phyloP scores from a whole-genome alignment of 257 asterid genomes.

The Salvia miltiorrhiza region DNA sequence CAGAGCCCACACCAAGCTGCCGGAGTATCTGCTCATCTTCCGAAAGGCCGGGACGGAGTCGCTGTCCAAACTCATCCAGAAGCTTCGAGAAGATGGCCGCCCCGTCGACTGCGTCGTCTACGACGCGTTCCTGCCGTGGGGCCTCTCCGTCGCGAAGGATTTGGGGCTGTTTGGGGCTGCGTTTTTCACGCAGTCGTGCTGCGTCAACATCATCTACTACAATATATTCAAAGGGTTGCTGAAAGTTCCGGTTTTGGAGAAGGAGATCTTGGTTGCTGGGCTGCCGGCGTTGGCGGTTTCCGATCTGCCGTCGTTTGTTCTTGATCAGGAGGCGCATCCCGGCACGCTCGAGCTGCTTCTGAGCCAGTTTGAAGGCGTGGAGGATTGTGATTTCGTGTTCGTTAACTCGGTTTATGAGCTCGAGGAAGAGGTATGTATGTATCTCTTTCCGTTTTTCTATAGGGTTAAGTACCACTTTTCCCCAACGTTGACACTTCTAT shows the following conservation, averaged over 20 bases:
- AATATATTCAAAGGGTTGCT: not conserved
- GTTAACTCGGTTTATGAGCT: slow-evolving; percentile 28
- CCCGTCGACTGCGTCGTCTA: slow-evolving; percentile 25
- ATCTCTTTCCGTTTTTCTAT: no score
- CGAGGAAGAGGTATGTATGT: slow-evolving; percentile 18
- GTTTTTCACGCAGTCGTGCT: slow-evolving; percentile 21
- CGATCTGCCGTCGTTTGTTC: slow-evolving; percentile 30
- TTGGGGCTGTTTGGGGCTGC: slow-evolving; percentile 15
- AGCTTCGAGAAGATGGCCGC: not conserved
- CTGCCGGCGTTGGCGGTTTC: slow-evolving; percentile 12
- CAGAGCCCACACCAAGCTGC: not conserved
- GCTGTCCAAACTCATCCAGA: slow-evolving; percentile 9
- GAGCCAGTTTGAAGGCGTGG: slow-evolving; percentile 22
- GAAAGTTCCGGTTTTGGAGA: not conserved
- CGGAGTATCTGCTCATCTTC: not conserved
- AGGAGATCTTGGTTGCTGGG: slow-evolving; percentile 4
- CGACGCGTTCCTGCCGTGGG: slow-evolving; percentile 22
- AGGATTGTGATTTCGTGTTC: slow-evolving; percentile 20
- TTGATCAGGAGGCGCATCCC: not conserved
- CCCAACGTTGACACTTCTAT: no score
- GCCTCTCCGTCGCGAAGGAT: slow-evolving; percentile 15
- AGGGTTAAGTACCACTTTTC: no score
- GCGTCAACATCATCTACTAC: slow-evolving; percentile 20
- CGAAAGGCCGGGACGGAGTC: slow-evolving; percentile 15
- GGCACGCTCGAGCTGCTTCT: slow-evolving; percentile 2